phyloP scores from a whole-genome alignment of 768 basidiomycete genomes.

The Lactarius deliciosus region DNA sequence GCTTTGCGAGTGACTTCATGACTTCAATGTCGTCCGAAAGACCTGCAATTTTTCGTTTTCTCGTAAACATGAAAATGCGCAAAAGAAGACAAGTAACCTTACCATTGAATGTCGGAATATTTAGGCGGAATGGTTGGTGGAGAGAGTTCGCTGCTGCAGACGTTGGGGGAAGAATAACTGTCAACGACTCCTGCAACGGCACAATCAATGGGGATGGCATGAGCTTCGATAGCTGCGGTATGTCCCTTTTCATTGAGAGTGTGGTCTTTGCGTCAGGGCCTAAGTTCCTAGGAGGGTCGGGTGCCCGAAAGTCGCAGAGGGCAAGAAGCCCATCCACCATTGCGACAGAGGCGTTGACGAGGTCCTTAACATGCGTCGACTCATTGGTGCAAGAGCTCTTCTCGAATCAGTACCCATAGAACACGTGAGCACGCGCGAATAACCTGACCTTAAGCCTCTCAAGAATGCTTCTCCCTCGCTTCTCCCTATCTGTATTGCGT shows the following conservation, averaged over 20 bases:
- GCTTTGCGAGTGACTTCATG: conserved; percentile 89
- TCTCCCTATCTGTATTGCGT: conserved; percentile 57
- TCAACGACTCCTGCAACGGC: conserved; percentile 91
- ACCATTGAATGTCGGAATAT: conserved; percentile 78
- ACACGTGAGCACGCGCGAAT: background rate
- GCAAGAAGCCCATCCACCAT: conserved; percentile 72
- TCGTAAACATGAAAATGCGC: background rate
- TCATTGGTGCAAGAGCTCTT: conserved; percentile 51
- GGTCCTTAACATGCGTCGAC: conserved; percentile 42
- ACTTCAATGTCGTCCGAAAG: conserved; percentile 83
- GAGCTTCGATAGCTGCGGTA: conserved; percentile 51
- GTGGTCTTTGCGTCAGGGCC: conserved; percentile 34
- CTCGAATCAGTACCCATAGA: conserved; percentile 5
- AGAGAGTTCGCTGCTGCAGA: conserved; percentile 52
- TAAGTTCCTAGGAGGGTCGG: conserved; percentile 32
- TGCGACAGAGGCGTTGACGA: conserved; percentile 49
- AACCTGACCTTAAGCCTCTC: conserved; percentile 53
- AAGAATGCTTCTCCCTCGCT: conserved; percentile 59
- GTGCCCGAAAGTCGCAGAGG: conserved; percentile 58
- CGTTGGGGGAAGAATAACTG: conserved; percentile 79
- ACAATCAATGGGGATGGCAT: conserved; percentile 74
- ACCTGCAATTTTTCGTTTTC: conserved; percentile 41
- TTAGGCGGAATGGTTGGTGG: conserved; percentile 78
- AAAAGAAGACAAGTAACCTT: conserved; percentile 30
- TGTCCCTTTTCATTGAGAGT: conserved; percentile 55